Evolutionary conservation across 805 yeast genomes (phyloP), one percentile per base, ranked within the genome.

Genomic region (Grigorovia transvaalensis): DNA sequence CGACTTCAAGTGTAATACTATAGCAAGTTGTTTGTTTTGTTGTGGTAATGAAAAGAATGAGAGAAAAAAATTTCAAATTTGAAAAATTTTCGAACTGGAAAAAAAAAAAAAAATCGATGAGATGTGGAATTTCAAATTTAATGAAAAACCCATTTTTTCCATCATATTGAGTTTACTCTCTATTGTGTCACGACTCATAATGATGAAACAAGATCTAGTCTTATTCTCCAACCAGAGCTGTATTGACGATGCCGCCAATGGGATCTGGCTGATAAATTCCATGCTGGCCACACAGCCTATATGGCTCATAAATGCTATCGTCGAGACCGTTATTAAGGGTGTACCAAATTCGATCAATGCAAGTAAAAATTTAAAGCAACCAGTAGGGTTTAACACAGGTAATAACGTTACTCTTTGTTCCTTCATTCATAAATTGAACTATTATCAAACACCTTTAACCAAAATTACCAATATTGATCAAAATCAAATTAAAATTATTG

Each of bases 241-340:
- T 2, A 44, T 48, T 23, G 35, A 43, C 9, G 47, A 44, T 33
- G 50, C 20, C 9, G 57, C 56, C 18, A 60, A 58, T 46, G 55
- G 61, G 38, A 59, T 71, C 48, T 60, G 72, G 2, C 50, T 72
- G 9, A 55, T 77, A 1, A 72, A 78, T 0, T 71, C 75, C 47
- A 64, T 68, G 1, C 72, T 70, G 48, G 81, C 84, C 0, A 82
- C 85, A 0, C 74, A 79, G 29, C 81, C 90, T 1, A 64, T 78
- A 6, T 85, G 91, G 91, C 68, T 85, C 42, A 59, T 76, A 3
- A 74, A 74, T 51, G 74, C 81, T 1, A 62, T 84, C 20, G 66
- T 82, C 9, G 88, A 84, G 57, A 74, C 72, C 40, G 66, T 72
- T 27, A 55, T 79, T 15, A 58, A 67, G 17, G 85, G 81, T 4